These are phyloP conservation scores for Fonsecaea nubica DNA, from an alignment of 2,329 filamentous ascomycete genomes.

Conservation along the genomic window DNA sequence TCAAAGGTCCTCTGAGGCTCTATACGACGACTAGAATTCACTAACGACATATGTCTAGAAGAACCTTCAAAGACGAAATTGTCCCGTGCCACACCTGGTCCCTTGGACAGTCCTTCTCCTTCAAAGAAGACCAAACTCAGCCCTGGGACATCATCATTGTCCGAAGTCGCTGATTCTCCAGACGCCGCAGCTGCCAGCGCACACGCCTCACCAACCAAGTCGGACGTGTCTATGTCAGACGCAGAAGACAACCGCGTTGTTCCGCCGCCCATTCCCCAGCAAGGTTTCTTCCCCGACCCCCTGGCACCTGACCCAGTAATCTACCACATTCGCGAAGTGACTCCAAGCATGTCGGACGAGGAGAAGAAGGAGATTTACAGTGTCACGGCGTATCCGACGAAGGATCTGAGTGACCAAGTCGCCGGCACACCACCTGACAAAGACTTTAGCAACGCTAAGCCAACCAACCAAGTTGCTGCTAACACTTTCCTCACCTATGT, in stretches of 20 bases:
- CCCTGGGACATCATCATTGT: constrained; percentile 41
- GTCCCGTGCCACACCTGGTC: constrained; percentile 33
- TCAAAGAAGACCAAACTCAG: constrained; percentile 42
- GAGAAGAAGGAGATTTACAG: constrained; percentile 87
- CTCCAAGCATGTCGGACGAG: constrained; percentile 78
- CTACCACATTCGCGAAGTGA: constrained; percentile 84
- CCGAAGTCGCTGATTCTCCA: constrained; percentile 41
- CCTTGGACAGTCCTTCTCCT: constrained; percentile 39
- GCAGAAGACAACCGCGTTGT: constrained; percentile 55
- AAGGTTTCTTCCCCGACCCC: constrained; percentile 91
- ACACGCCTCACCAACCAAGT: constrained; percentile 65
- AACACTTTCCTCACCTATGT: constrained; percentile 91
- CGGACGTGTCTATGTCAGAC: constrained; percentile 66
- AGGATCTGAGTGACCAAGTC: constrained; percentile 81
- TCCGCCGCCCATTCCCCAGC: constrained; percentile 70
- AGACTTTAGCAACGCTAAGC: constrained; percentile 94
- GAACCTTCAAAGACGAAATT: constrained; percentile 33
- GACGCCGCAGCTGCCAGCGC: constrained; percentile 56
- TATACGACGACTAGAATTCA: neutral
- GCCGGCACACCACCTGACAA: constrained; percentile 89
- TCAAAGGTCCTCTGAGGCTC: neutral
- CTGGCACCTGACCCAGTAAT: constrained; percentile 88
- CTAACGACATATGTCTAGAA: constrained; percentile 28
- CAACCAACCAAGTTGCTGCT: constrained; percentile 91
- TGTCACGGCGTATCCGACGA: constrained; percentile 80